Evolutionary conservation across 1,284 basidiomycete genomes (phyloP), one percentile per base, ranked within the genome.

Genomic region (Paramarasmius palmivorus): DNA sequence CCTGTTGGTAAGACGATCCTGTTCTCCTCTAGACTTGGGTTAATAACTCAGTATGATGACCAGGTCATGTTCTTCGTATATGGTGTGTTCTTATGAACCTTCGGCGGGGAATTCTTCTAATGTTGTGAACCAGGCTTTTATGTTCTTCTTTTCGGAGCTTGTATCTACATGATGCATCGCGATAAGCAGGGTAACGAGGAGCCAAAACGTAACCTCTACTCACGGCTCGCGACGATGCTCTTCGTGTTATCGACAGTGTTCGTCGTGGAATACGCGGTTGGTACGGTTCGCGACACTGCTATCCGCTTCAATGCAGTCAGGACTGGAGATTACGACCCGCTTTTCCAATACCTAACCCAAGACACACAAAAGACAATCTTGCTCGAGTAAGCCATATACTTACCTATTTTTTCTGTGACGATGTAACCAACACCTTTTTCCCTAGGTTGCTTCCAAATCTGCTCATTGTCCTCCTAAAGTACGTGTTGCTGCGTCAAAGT

Each of bases 181-280:
- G 7, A 12, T 12, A 6, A 32, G 29, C 29, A 6, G 29, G 29
- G 12, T 32, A 12, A n/a, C 15, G n/a, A 46, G 22, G 22, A 32
- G 25, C 19, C 25, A 12, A 20, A 23, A 10, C 22, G n/a, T n/a
- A 46, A 46, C 25, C 44, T 46, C 22, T 29, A 46, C 44, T n/a
- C 29, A 46, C n/a, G 22, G 12, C 19, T 46, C 12, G 29, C 44
- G 17, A 12, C n/a, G 32, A 25, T 32, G 12, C 44, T 46, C 10
- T 46, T 46, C 44, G 19, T 46, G 29, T 25, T 46, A n/a, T 46
- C 44, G 23, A 46, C 44, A 25, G 19, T 29, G 29, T 46, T 46
- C n/a, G 22, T 32, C 29, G 44, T 23, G 44, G 44, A 32, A 3
- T 25, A 23, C 19, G n/a, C 44, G 22, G n/a, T 46, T 25, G 29